Evolutionary conservation across 371 early-diverging fungal species (phyloP), one percentile per base, ranked within the genome.

Genomic region (Haplosporangium sp.): DNA sequence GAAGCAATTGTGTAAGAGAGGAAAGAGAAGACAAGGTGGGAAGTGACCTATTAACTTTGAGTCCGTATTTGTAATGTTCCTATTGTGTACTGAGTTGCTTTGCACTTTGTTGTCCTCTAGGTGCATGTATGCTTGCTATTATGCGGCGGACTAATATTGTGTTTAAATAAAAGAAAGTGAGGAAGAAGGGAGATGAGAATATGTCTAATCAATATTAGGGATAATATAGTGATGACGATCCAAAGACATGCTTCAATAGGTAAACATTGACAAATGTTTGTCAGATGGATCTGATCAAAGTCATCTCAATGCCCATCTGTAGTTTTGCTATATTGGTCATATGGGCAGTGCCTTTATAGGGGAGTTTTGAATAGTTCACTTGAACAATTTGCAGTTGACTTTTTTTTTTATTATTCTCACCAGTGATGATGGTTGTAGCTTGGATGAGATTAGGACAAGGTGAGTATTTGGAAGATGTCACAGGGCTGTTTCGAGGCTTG

Each of bases 71-170:
- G 34, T 55, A 9, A 55, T 55, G 55, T 55, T 45, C 45, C 45
- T 45, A 45, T 45, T 34, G 55, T 55, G n/a, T n/a, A 1, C n/a
- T 45, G n/a, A 34, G 55, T 11, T 55, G 34, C 55, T 55, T 55
- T 55, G 55, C 55, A 55, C 19, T 52, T 52, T 17, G 52, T 19
- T 52, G 20, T 19, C 45, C 45, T 45, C 45, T 45, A n/a, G 52
- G 52, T 45, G 45, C 45, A 45, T 45, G 10, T 20, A 15, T 55
- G 9, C 27, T 27, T 34, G 45, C 34, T 27, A 27, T 8, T 55
- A 55, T 55, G 55, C 55, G 55, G 55, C 55, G 27, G 50, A 34
- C 55, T 55, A 27, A 27, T 27, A 55, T 55, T 55, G 20, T 35
- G 17, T 34, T 34, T 27, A 27, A 52, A 20, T 52, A 34, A 55